These are phyloP conservation scores for Ophiostoma sp. DNA, from an alignment of 2,329 filamentous ascomycete genomes.

Conservation along the genomic window DNA sequence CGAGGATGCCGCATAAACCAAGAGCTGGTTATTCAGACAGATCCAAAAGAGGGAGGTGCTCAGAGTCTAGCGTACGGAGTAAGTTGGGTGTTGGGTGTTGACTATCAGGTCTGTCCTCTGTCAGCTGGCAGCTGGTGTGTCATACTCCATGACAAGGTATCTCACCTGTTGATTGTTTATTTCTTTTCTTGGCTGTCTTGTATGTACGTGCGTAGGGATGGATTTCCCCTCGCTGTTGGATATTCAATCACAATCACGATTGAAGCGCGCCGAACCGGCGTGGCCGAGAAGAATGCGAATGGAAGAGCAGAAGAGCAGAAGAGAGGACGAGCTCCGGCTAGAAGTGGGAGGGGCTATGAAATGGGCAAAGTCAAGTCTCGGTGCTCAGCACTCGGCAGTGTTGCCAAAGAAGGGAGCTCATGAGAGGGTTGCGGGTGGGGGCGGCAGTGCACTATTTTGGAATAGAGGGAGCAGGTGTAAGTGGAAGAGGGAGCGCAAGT, in stretches of 20 bases:
- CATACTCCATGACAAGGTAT: background rate
- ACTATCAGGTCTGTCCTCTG: too few species aligned
- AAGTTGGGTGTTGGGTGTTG: too few species aligned
- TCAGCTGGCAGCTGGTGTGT: too few species aligned
- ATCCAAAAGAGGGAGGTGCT: background rate
- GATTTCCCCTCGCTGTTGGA: background rate
- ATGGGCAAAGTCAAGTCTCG: constrained; percentile 7
- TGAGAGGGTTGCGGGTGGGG: background rate
- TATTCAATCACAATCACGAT: background rate
- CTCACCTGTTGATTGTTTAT: background rate
- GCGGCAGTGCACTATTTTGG: background rate
- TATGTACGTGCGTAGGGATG: constrained; percentile 4
- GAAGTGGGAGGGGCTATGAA: background rate
- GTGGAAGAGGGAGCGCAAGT: background rate
- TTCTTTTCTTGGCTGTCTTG: background rate
- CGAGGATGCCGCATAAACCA: background rate
- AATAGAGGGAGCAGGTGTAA: background rate
- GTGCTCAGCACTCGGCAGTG: background rate
- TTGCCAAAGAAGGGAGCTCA: constrained; percentile 8
- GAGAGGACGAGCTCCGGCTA: background rate
- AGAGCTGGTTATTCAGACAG: background rate
- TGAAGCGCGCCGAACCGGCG: background rate
- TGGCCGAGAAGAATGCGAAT: background rate
- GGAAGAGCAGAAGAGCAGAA: background rate
- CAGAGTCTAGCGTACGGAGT: too few species aligned